Percentiles rank a stretch among this genome's conserved stretches.
Evolutionary conservation across 805 yeast species (phyloP).

Genomic region (Ogataea nonfermentans): DNA sequence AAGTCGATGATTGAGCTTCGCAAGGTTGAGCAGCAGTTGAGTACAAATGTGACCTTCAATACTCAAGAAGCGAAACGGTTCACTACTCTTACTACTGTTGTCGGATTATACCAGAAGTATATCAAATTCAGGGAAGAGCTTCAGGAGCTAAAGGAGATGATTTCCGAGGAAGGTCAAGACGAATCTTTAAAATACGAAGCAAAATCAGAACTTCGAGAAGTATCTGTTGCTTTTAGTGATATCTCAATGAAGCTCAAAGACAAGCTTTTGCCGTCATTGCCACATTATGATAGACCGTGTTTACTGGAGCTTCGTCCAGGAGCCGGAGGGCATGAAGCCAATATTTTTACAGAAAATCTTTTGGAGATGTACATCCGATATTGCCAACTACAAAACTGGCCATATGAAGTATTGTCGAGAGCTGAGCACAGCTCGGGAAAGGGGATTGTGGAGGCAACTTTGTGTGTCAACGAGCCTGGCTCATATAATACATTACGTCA

Average conservation of each 20-base stretch:
- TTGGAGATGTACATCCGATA: conserved; percentile 77
- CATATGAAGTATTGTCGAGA: conserved; percentile 54
- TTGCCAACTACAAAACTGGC: conserved; percentile 68
- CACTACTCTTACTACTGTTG: conserved; percentile 44
- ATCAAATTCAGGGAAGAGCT: conserved; percentile 31
- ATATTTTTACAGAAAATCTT: conserved; percentile 78
- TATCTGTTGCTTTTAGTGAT: conserved; percentile 43
- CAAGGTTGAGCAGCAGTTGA: conserved; percentile 40
- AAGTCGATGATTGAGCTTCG: conserved; percentile 40
- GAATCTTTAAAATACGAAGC: conserved; percentile 58
- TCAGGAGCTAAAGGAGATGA: conserved; percentile 35
- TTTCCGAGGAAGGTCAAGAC: conserved; percentile 40
- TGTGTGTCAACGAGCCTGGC: conserved; percentile 72
- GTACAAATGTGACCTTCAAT: conserved; percentile 43
- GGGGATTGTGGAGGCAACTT: conserved; percentile 75
- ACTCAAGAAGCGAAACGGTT: conserved; percentile 48
- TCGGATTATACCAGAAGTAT: conserved; percentile 42
- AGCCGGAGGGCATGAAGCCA: conserved; percentile 93
- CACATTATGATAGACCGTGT: conserved; percentile 73
- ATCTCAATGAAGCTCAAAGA: conserved; percentile 49
- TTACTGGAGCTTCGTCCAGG: conserved; percentile 90
- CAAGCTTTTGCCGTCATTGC: conserved; percentile 70
- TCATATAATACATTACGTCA: conserved; percentile 69
- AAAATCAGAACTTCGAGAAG: conserved; percentile 48
- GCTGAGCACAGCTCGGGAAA: conserved; percentile 56